phyloP scores from a whole-genome alignment of 2,329 filamentous ascomycete genomes.

The Acephala macrosclerotiorum region DNA sequence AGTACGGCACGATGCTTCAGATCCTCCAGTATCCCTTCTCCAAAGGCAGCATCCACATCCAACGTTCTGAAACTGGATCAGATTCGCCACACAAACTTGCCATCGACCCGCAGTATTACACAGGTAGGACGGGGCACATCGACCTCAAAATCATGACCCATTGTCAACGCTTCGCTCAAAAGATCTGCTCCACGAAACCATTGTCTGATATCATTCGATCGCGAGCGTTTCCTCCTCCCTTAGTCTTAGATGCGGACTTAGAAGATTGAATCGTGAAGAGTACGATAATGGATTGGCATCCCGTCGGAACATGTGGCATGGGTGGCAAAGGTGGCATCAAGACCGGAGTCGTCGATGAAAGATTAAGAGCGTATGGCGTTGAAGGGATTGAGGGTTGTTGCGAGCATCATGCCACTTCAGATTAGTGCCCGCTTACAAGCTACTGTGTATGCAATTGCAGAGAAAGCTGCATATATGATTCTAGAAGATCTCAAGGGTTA shows the following conservation, averaged over 20 bases:
- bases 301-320: constrained; percentile 21
- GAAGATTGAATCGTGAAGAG: not conserved
- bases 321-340: not conserved
- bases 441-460: constrained; percentile 15
- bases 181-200: constrained; percentile 6
- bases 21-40: constrained; percentile 56
- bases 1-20: constrained; percentile 18
- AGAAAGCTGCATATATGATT: constrained; percentile 1
- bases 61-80: constrained; percentile 42
- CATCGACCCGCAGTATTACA: constrained; percentile 52
- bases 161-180: constrained; percentile 1
- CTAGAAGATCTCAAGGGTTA: constrained; percentile 7
- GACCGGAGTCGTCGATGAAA: constrained; percentile 13
- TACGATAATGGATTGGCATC: constrained; percentile 17
- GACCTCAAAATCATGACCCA: constrained; percentile 40
- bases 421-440: constrained; percentile 16
- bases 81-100: constrained; percentile 39
- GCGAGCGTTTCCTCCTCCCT: constrained; percentile 3
- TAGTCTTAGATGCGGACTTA: not conserved
- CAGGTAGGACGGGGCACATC: constrained; percentile 46
- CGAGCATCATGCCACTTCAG: constrained; percentile 18
- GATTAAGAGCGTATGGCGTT: constrained; percentile 22
- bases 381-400: constrained; percentile 4
- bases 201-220: constrained; percentile 4
- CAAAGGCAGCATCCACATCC: constrained; percentile 60